Conservation (phyloP, 768 basidiomycete species). For the Phlebiopsis gigantea region DNA sequence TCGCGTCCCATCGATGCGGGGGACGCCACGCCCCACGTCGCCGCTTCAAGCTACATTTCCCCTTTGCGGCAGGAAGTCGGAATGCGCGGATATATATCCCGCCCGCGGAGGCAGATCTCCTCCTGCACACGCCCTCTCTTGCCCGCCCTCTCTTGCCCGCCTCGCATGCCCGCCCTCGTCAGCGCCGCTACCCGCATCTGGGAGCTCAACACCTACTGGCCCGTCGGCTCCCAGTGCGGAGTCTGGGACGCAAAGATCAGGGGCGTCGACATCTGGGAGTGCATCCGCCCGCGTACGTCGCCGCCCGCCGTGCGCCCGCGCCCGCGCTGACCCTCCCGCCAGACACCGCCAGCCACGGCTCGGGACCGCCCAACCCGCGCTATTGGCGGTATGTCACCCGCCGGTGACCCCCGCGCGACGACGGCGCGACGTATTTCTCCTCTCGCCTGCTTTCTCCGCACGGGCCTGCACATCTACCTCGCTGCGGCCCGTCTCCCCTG, state of each 20-base stretch:
- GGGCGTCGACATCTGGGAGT: conserved; percentile 75
- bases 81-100: conserved; percentile 2
- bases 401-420: conserved; percentile 24
- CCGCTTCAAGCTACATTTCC: neutral
- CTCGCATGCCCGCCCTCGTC: conserved; percentile 42
- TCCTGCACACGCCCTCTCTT: neutral
- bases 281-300: conserved; percentile 59
- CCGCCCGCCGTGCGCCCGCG: neutral
- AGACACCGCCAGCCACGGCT: conserved; percentile 60
- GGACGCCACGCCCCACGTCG: too few relatives aligned
- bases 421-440: neutral
- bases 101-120: too few relatives aligned
- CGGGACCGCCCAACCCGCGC: conserved; percentile 37
- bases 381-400: conserved; percentile 47
- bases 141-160: neutral
- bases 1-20: too few relatives aligned
- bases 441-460: neutral
- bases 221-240: conserved; percentile 60
- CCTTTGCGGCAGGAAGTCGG: neutral
- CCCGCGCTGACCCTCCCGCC: neutral
- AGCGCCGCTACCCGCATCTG: conserved; percentile 66
- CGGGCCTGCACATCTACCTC: too few relatives aligned
- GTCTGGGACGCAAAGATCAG: conserved; percentile 65
- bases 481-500: too few relatives aligned
- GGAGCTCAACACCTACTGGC: conserved; percentile 65